Conservation (phyloP, 441 rosid genomes). For the Viola pubescens region DNA sequence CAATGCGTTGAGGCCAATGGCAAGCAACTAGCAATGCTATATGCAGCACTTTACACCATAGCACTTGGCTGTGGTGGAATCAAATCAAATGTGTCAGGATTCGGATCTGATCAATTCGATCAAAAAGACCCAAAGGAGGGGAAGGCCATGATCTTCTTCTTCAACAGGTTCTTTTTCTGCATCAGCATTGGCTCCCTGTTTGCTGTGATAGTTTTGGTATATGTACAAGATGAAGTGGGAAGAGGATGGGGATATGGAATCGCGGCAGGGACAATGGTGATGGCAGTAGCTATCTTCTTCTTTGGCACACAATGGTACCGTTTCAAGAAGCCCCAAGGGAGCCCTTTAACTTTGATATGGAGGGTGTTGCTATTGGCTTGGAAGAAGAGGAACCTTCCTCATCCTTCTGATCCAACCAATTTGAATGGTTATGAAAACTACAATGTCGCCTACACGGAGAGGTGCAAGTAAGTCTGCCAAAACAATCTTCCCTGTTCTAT, state of each 20-base stretch:
- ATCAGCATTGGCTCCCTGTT: conserved; percentile 76
- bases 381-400: conserved; percentile 50
- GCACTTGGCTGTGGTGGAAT: conserved; percentile 93
- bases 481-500: too few species aligned
- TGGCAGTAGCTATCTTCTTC: conserved; percentile 52
- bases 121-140: conserved; percentile 61
- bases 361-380: conserved; percentile 61
- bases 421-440: conserved; percentile 51
- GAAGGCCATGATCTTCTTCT: conserved; percentile 80
- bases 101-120: conserved; percentile 88
- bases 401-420: conserved; percentile 51
- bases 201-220: conserved; percentile 63
- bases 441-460: conserved; percentile 47
- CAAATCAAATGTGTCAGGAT: conserved; percentile 83
- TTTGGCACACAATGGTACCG: conserved; percentile 59
- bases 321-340: conserved; percentile 66
- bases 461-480: conserved; percentile 36
- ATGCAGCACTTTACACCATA: conserved; percentile 65
- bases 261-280: conserved; percentile 69
- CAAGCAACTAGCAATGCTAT: conserved; percentile 58
- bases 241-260: conserved; percentile 93
- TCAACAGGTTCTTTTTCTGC: conserved; percentile 79
- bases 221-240: conserved; percentile 79
- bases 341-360: conserved; percentile 78
- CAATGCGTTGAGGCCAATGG: conserved; percentile 63